Conservation (phyloP, 306 rosid species). For the Acacia confusa region DNA sequence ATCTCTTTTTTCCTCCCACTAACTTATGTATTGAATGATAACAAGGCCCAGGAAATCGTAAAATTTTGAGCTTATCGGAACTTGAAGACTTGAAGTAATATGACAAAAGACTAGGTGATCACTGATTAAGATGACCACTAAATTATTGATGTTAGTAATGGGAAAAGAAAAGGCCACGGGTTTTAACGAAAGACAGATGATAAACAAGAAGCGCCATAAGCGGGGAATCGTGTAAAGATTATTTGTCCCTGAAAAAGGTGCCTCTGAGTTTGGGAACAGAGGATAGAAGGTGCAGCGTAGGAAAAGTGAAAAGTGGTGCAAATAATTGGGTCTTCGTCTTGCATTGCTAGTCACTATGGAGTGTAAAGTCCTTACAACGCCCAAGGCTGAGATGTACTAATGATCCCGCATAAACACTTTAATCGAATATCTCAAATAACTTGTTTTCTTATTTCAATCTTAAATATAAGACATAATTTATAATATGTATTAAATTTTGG, state of each 20-base stretch:
- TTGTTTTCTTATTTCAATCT: too few species aligned
- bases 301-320: background rate
- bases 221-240: background rate
- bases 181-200: background rate
- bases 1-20: background rate
- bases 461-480: too few species aligned
- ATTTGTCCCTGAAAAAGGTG: background rate
- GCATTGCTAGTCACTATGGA: background rate
- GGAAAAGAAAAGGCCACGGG: background rate
- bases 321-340: background rate
- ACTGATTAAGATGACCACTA: background rate
- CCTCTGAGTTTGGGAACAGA: background rate
- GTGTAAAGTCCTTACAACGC: background rate
- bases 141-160: background rate
- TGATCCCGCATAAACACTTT: too few species aligned
- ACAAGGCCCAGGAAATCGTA: background rate
- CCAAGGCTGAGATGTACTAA: background rate
- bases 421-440: too few species aligned
- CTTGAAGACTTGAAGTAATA: background rate
- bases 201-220: background rate
- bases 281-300: background rate
- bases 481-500: too few species aligned
- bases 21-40: background rate
- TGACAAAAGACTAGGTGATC: background rate
- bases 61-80: background rate